Percentiles rank a stretch among this genome's conserved stretches.
Evolutionary conservation across 768 basidiomycete genomes (phyloP).

Genomic region (Coprinopsis marcescibilis): DNA sequence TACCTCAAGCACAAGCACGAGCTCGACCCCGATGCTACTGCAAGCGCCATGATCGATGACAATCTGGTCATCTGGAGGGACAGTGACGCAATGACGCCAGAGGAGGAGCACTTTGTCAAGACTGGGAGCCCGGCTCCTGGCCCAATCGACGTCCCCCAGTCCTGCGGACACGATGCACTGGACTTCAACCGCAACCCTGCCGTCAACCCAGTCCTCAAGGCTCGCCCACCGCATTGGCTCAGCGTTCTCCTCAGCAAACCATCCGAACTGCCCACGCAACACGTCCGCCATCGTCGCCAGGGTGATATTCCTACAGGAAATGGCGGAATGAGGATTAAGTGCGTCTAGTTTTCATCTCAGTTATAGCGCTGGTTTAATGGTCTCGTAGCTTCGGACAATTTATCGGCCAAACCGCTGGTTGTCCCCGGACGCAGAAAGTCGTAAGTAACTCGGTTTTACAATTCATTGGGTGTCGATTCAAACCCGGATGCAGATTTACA

Average conservation of each 20-base stretch:
- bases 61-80: constrained; percentile 72
- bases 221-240: constrained; percentile 31
- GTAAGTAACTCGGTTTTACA: constrained; percentile 28
- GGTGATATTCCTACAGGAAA: constrained; percentile 52
- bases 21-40: constrained; percentile 43
- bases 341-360: constrained; percentile 15
- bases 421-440: constrained; percentile 67
- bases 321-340: constrained; percentile 51
- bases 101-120: constrained; percentile 39
- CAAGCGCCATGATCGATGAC: constrained; percentile 31
- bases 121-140: constrained; percentile 19
- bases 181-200: constrained; percentile 57
- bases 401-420: constrained; percentile 68
- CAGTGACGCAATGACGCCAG: constrained; percentile 53
- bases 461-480: background rate
- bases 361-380: constrained; percentile 2
- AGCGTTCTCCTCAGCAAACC: constrained; percentile 34
- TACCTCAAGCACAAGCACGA: constrained; percentile 58
- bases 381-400: constrained; percentile 52
- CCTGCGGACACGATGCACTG: constrained; percentile 69
- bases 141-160: constrained; percentile 24
- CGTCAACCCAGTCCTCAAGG: constrained; percentile 46
- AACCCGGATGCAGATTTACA: constrained; percentile 43
- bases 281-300: constrained; percentile 32
- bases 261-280: constrained; percentile 25